Evolutionary conservation across 768 basidiomycete genomes (phyloP), one percentile per base, ranked within the genome.

Genomic region (Tylopilus plumbeoviolaceoides): DNA sequence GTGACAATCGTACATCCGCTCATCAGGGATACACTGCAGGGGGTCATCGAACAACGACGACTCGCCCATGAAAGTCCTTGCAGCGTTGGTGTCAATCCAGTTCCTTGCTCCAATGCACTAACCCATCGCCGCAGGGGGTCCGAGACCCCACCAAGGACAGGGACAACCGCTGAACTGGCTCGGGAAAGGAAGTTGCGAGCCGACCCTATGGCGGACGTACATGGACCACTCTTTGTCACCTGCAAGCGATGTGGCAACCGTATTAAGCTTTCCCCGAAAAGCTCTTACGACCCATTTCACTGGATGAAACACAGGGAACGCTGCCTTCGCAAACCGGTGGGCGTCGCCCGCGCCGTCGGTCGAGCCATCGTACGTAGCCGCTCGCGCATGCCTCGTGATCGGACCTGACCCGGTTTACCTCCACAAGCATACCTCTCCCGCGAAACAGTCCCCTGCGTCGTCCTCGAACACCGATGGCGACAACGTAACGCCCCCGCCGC

Each of bases 241-340:
- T 87, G 85, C 70, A 72, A 70, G 55, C 75, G 75, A 48, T 88
- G 86, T 66, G 72, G 74, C 35, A 68, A 61, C 27, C 69, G 71
- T 14, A 86, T 88, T 68, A 85, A 85, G 64, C 78, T 88, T 25
- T 87, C 85, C 15, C 66, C 73, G 30, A 87, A 87, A 69, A 84
- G 82, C 65, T 73, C 73, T 20, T 88, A 77, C 59, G 86, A 88
- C 59, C 75, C 76, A 28, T 79, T 78, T 60, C 85, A 88, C 65
- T 88, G 86, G 86, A 64, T 70, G 42, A 83, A 78, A 57, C 86
- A 88, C 61, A 75, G 80, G 30, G 73, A 73, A 38, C 75, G 84
- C 28, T 88, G 86, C 64, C 63, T 80, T 49, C 81, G 77, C 67
- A 78, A 74, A 53, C 56, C 68, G 2, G 61, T 69, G n/a, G 62